A percentile compares a stretch with the other conserved stretches of the same genome.
These are phyloP conservation scores for Cardiospermum halicacabum DNA, from an alignment of 345 rosid genomes.

Conservation along the genomic window DNA sequence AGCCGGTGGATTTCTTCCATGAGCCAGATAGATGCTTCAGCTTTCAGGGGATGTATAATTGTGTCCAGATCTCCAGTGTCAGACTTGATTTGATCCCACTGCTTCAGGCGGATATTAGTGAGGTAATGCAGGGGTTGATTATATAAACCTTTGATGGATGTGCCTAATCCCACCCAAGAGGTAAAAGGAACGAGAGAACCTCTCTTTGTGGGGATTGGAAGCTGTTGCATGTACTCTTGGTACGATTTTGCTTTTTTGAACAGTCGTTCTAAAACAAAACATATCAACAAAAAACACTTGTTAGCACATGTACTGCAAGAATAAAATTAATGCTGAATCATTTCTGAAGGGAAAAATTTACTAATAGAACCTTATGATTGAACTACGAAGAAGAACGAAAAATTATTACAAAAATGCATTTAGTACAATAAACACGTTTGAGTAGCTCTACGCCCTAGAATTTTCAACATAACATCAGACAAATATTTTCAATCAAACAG, in stretches of 20 bases:
- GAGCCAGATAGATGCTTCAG: constrained; percentile 86
- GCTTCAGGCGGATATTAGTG: constrained; percentile 56
- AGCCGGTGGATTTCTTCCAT: constrained; percentile 70
- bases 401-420: not conserved
- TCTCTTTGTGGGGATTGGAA: constrained; percentile 52
- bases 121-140: constrained; percentile 89
- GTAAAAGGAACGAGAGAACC: constrained; percentile 76
- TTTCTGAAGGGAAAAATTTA: not conserved
- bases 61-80: constrained; percentile 47
- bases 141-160: constrained; percentile 63
- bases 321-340: not conserved
- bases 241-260: constrained; percentile 61
- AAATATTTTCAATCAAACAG: too few relatives aligned
- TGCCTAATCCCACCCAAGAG: constrained; percentile 73
- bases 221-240: constrained; percentile 75
- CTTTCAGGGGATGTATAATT: constrained; percentile 71
- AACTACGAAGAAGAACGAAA: not conserved
- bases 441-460: too few relatives aligned
- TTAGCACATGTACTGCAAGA: constrained; percentile 2
- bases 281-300: not conserved
- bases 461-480: too few relatives aligned
- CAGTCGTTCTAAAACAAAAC: constrained; percentile 32
- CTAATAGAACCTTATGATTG: not conserved
- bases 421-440: too few relatives aligned
- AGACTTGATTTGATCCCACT: constrained; percentile 65